These are phyloP conservation scores for Hypoxylon sp. DNA, from an alignment of 2,329 filamentous ascomycete species.

Conservation along the genomic window DNA sequence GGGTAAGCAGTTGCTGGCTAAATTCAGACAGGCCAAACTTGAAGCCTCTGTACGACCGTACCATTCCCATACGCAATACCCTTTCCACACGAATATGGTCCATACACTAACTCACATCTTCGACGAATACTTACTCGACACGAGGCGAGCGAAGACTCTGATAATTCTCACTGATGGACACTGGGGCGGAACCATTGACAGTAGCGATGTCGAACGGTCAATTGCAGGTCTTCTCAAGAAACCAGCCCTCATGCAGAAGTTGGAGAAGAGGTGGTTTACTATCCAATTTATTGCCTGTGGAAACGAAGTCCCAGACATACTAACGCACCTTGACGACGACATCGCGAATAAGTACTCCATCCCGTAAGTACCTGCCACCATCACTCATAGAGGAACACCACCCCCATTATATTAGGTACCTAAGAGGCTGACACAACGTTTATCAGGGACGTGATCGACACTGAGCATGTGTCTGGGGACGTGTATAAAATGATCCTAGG, in stretches of 20 bases:
- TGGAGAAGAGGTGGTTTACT: slow-evolving; percentile 34
- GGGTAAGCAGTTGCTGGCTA: slow-evolving; percentile 10
- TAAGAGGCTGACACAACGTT: background rate
- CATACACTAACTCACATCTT: slow-evolving; percentile 25
- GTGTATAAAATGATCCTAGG: slow-evolving; percentile 35
- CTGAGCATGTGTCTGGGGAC: slow-evolving; percentile 26
- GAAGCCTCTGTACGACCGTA: background rate
- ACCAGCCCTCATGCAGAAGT: slow-evolving; percentile 9
- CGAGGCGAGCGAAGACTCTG: slow-evolving; percentile 20
- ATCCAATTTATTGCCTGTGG: slow-evolving; percentile 33
- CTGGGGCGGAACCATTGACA: slow-evolving; percentile 13
- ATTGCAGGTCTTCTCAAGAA: slow-evolving; percentile 26
- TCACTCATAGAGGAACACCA: no score
- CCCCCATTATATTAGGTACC: no score
- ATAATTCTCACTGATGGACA: slow-evolving; percentile 22
- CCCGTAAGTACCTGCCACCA: slow-evolving; percentile 18
- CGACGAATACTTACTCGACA: slow-evolving; percentile 12
- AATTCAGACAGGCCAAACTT: slow-evolving; percentile 18
- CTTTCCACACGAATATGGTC: slow-evolving; percentile 25
- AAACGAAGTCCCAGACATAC: slow-evolving; percentile 4
- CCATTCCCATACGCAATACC: background rate
- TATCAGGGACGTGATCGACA: slow-evolving; percentile 30
- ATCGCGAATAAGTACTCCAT: slow-evolving; percentile 22
- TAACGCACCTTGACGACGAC: slow-evolving; percentile 22
- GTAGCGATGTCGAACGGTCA: slow-evolving; percentile 6